Evolutionary conservation across 345 rosid species (phyloP), one percentile per base, ranked within the genome.

Genomic region (Murraya paniculata): DNA sequence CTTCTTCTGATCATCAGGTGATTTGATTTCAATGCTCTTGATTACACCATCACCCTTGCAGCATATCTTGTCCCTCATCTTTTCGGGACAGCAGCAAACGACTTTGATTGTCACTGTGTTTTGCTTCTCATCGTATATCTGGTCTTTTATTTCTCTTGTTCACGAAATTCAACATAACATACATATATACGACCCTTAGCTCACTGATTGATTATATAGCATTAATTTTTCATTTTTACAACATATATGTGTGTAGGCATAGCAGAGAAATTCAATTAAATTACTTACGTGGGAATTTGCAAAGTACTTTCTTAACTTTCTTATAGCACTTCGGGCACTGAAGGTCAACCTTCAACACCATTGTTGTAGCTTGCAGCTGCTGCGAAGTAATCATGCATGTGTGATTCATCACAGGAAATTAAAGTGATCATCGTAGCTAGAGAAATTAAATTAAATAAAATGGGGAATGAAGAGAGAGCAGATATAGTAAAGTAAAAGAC

Each of bases 281-380:
- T 45, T 45, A 86, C 97, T 91, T 83, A 94, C 98, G 87, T 75
- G 93, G 94, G 56, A 85, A 81, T 78, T 82, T 80, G 73, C 89
- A 88, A 16, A 94, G 94, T 21, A 89, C 75, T 75, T 87, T 88
- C 90, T 89, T 94, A 64, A 94, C 91, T 82, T 91, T 93, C 88
- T 74, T 84, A 85, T 78, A 82, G 85, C 98, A 94, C 68, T 86
- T 84, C 4, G 58, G 36, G 67, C 98, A 94, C n/a, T 81, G 84
- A n/a, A 94, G 92, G 78, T 92, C 94, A 30, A 89, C 97, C 77
- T 87, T 83, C 56, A 94, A 81, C 85, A 83, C 85, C 98, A 94
- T 92, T 72, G 21, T 76, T 21, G 94, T 92, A 30, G 21, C 39
- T 38, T 53, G 50, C 50, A 41, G 4, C 14, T 39, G 13, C 45